phyloP scores from a whole-genome alignment of 768 basidiomycete genomes.

The Vishniacozyma victoriae region DNA sequence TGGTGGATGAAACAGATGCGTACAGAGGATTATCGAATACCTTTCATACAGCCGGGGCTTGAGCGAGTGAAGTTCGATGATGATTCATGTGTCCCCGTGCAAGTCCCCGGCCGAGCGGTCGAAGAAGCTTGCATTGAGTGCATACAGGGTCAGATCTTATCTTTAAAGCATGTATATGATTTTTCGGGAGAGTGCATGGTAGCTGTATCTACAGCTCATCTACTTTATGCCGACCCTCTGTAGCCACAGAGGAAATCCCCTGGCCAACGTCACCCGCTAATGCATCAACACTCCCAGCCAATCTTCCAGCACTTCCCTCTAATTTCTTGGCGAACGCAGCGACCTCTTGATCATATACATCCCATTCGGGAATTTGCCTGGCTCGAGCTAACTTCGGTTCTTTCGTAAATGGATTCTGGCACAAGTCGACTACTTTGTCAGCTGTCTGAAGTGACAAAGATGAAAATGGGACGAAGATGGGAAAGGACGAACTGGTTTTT shows the following conservation, averaged over 20 bases:
- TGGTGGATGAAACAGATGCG: no score
- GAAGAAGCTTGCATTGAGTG: no score
- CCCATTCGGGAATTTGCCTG: slow-evolving; percentile 95
- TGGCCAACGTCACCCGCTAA: slow-evolving; percentile 8
- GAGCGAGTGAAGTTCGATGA: no score
- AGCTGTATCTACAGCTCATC: slow-evolving; percentile 6
- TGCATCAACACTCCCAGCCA: slow-evolving; percentile 36
- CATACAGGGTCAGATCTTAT: no score
- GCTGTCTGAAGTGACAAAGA: background rate
- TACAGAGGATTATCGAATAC: no score
- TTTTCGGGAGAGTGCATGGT: no score
- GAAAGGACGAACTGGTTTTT: slow-evolving; percentile 45
- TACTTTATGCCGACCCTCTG: background rate
- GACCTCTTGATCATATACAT: slow-evolving; percentile 85
- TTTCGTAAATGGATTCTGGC: slow-evolving; percentile 95
- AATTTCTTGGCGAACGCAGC: slow-evolving; percentile 65
- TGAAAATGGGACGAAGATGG: background rate
- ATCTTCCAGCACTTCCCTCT: slow-evolving; percentile 10
- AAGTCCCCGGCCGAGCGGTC: no score
- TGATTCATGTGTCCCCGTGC: no score
- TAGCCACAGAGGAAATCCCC: no score
- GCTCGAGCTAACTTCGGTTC: slow-evolving; percentile 92
- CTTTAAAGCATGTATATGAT: no score
- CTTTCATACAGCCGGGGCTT: no score
- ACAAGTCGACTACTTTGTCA: slow-evolving; percentile 73